Evolutionary conservation across 768 basidiomycete genomes (phyloP), one percentile per base, ranked within the genome.

Genomic region (Candolleomyces aberdarensis): DNA sequence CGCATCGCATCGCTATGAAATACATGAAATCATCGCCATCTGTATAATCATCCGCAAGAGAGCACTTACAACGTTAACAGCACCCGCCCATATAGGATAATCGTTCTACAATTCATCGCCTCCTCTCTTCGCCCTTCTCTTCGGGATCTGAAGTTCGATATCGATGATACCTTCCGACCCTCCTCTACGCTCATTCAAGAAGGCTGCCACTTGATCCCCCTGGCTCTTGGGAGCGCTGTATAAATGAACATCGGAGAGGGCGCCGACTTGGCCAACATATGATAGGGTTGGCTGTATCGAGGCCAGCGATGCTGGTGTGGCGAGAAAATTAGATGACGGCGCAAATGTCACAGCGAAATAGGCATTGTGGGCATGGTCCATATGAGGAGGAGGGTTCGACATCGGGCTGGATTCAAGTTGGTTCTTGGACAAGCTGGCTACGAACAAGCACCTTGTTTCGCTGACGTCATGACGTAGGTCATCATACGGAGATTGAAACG

Each of bases 261-360:
- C 64, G 14, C 66, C 66, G 1, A 65, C 66, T 51, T 64, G 66
- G 15, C 66, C 66, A 26, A 64, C 59, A 20, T 65, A 67, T 26
- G 44, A 58, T 1, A 64, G 29, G 15, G 60, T 26, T 40, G 63
- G 61, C 10, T 65, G 56, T 17, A 59, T 31, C 3, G 59, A 59
- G 1, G 61, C 55, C 20, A 67, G 63, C 3, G 64, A 52, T 17
- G 58, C 52, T 41, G 66, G 64, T 14, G 59, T 41, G 5, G 57
- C 10, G 55, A 61, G 59, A 36, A 59, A 63, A 1, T 59, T 63
- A 0, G 66, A 63, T 5, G 60, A 48, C 17, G 48, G 29, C 3
- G 65, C 53, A 14, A 65, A 55, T 7, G 67, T 65, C 13, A 68
- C 57, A 4, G 66, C 62, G 46, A 68, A 59, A 22, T 68, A 68